Percentiles rank a stretch among this genome's conserved stretches.
These are phyloP conservation scores for Ramichloridium luteum DNA, from an alignment of 2,329 filamentous ascomycete species.

Conservation along the genomic window DNA sequence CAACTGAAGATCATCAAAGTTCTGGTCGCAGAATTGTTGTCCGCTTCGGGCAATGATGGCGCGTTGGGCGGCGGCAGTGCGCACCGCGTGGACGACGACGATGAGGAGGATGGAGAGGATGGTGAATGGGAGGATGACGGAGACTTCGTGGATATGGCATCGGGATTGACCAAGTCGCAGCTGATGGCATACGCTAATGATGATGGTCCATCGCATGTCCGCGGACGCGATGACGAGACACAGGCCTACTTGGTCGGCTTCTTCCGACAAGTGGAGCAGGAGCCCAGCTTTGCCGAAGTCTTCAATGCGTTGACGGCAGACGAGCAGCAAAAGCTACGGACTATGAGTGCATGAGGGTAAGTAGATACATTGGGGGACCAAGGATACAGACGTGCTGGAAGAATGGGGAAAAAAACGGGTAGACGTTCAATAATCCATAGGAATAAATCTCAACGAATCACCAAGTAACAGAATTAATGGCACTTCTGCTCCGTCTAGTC, in stretches of 20 bases:
- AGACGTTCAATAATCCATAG: too few relatives aligned
- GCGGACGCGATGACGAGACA: constrained; percentile 79
- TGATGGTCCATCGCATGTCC: constrained; percentile 35
- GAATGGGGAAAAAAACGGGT: too few relatives aligned
- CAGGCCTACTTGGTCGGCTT: constrained; percentile 74
- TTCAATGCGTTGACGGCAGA: constrained; percentile 42
- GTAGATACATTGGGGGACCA: too few relatives aligned
- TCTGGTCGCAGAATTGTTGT: constrained; percentile 79
- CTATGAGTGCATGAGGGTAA: constrained; percentile 18
- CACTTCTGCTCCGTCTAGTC: too few relatives aligned
- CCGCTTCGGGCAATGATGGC: constrained; percentile 55
- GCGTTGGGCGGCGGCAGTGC: constrained; percentile 39
- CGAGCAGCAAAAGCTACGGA: constrained; percentile 42
- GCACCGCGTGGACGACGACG: constrained; percentile 50
- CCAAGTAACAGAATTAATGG: too few relatives aligned
- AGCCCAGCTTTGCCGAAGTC: constrained; percentile 42
- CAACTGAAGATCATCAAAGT: constrained; percentile 94
- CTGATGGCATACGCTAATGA: constrained; percentile 63
- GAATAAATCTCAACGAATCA: too few relatives aligned
- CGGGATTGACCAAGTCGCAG: constrained; percentile 46
- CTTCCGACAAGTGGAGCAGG: constrained; percentile 49
- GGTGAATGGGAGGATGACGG: constrained; percentile 72
- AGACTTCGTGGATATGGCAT: constrained; percentile 58
- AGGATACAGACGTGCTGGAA: too few relatives aligned
- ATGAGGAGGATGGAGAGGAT: constrained; percentile 56